A percentile compares a stretch with the other conserved stretches of the same genome.
phyloP scores from a whole-genome alignment of 371 early-diverging fungal genomes.

The Rhizopus sp. region DNA sequence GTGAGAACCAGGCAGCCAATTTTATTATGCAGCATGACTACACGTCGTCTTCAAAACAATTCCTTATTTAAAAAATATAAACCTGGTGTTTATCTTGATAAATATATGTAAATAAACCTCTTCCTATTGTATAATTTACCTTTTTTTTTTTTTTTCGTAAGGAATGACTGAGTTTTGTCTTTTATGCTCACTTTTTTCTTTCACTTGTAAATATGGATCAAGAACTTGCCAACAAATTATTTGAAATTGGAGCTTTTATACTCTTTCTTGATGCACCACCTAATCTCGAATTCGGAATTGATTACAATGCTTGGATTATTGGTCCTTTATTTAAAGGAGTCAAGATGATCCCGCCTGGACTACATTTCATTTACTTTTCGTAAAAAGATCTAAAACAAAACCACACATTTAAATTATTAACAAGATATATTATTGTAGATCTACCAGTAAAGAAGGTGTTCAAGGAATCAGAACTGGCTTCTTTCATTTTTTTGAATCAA shows the following conservation, averaged over 20 bases:
- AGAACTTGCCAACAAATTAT: slow-evolving; percentile 71
- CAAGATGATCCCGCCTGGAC: slow-evolving; percentile 92
- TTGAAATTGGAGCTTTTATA: slow-evolving; percentile 77
- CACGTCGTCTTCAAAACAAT: no score
- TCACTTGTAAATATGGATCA: slow-evolving; percentile 45
- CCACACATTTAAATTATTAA: neutral
- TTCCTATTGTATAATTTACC: neutral
- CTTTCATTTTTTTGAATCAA: slow-evolving; percentile 66
- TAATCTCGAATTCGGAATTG: slow-evolving; percentile 90
- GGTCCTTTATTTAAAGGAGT: slow-evolving; percentile 92
- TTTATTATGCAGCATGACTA: no score
- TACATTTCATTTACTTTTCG: slow-evolving; percentile 92
- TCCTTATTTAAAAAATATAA: no score
- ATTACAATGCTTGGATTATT: slow-evolving; percentile 87
- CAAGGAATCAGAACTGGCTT: slow-evolving; percentile 75
- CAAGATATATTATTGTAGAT: slow-evolving; percentile 24
- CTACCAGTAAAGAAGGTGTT: slow-evolving; percentile 56
- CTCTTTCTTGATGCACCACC: slow-evolving; percentile 82
- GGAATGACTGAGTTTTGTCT: neutral
- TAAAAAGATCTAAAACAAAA: slow-evolving; percentile 22
- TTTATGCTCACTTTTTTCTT: neutral
- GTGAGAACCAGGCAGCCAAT: no score
- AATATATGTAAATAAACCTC: neutral
- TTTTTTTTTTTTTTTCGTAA: neutral
- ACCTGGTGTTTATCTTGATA: no score